phyloP scores from a whole-genome alignment of 2,329 filamentous ascomycete genomes.

The Talaromyces sp. region DNA sequence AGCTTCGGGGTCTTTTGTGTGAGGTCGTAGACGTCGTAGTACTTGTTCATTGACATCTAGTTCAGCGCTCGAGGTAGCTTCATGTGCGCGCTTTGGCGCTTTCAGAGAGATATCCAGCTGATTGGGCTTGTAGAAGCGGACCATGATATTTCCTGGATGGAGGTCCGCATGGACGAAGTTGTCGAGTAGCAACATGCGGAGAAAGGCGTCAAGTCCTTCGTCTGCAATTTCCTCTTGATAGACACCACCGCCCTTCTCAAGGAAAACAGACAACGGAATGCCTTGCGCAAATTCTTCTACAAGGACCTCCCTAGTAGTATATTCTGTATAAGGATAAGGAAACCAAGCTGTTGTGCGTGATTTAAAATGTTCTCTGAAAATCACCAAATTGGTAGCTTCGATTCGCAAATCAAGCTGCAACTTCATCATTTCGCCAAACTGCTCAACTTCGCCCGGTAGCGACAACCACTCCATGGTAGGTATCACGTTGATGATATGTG shows the following conservation, averaged over 20 bases:
- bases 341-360: slow-evolving; percentile 92
- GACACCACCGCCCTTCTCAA: slow-evolving; percentile 85
- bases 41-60: slow-evolving; percentile 85
- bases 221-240: slow-evolving; percentile 94
- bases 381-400: slow-evolving; percentile 80
- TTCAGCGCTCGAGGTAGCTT: slow-evolving; percentile 49
- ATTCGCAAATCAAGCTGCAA: slow-evolving; percentile 94
- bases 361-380: slow-evolving; percentile 88
- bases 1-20: slow-evolving; percentile 61
- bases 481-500: slow-evolving; percentile 74
- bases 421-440: slow-evolving; percentile 98
- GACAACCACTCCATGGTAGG: slow-evolving; percentile 98
- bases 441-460: slow-evolving; percentile 84
- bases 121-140: slow-evolving; percentile 88
- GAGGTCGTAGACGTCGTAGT: slow-evolving; percentile 72
- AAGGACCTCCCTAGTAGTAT: slow-evolving; percentile 85
- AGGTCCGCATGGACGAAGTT: slow-evolving; percentile 97
- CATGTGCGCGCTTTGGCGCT: slow-evolving; percentile 40
- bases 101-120: slow-evolving; percentile 63
- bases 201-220: slow-evolving; percentile 90
- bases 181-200: slow-evolving; percentile 94
- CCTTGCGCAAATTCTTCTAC: slow-evolving; percentile 96
- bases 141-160: slow-evolving; percentile 98
- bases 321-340: slow-evolving; percentile 87
- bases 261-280: slow-evolving; percentile 83